Percentiles rank a stretch among this genome's conserved stretches.
phyloP scores from a whole-genome alignment of 345 rosid genomes.

The Clausena lansium region DNA sequence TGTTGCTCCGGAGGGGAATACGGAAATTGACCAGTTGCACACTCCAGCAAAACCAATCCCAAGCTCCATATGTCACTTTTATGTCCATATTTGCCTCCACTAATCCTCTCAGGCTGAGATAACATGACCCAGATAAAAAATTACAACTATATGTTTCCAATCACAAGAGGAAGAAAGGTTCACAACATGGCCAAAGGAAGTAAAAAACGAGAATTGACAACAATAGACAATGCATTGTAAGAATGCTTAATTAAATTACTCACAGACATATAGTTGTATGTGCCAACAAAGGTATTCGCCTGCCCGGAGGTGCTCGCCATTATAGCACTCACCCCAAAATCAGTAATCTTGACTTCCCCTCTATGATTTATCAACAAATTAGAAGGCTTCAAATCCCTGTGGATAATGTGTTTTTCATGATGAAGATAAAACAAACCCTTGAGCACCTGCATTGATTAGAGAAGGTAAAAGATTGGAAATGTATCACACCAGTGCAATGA shows the following conservation, averaged over 20 bases:
- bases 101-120: constrained; percentile 85
- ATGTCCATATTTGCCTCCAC: constrained; percentile 48
- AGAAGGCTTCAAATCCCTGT: constrained; percentile 85
- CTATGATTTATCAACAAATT: constrained; percentile 85
- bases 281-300: constrained; percentile 83
- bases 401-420: constrained; percentile 80
- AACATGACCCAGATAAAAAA: constrained; percentile 8
- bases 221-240: not conserved
- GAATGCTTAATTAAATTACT: constrained; percentile 33
- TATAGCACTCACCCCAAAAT: constrained; percentile 91
- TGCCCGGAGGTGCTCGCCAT: constrained; percentile 75
- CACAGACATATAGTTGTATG: constrained; percentile 88
- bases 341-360: constrained; percentile 95
- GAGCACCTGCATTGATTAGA: constrained; percentile 55
- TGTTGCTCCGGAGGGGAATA: constrained; percentile 62
- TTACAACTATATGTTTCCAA: not conserved
- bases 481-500: constrained; percentile 1
- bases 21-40: constrained; percentile 84
- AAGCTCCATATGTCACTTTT: constrained; percentile 99
- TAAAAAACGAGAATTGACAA: not conserved
- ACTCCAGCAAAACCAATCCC: constrained; percentile 83
- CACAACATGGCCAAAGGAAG: constrained; percentile 1
- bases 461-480: constrained; percentile 2
- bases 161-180: not conserved
- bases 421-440: constrained; percentile 80